phyloP scores from a whole-genome alignment of 176 grass and related monocot genomes.

The Alloteropsis semialata region DNA sequence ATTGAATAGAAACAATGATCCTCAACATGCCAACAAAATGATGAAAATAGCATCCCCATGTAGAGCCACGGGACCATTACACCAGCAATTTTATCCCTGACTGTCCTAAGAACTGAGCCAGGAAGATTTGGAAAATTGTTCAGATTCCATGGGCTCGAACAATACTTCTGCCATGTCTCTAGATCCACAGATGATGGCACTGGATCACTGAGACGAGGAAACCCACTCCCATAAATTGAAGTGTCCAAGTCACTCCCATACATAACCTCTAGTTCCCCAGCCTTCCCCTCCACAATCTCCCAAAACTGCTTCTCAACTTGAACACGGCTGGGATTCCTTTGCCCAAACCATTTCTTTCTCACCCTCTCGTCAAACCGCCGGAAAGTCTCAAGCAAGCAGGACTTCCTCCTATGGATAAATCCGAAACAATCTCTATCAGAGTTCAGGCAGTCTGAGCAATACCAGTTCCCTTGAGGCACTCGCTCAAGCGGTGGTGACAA shows the following conservation, averaged over 20 bases:
- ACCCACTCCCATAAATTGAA: conserved; percentile 85
- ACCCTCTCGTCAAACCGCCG: conserved; percentile 63
- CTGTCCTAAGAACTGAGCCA: conserved; percentile 77
- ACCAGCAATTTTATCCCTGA: conserved; percentile 84
- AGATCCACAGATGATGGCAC: conserved; percentile 48
- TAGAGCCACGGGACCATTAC: conserved; percentile 99
- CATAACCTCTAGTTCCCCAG: conserved; percentile 84
- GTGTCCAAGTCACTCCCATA: conserved; percentile 96
- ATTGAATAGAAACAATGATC: conserved; percentile 99
- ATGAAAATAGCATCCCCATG: conserved; percentile 93
- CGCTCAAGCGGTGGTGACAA: conserved; percentile 67
- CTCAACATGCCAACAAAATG: conserved; percentile 97
- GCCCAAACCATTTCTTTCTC: conserved; percentile 83
- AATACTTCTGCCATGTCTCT: conserved; percentile 55
- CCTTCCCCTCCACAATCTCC: conserved; percentile 93
- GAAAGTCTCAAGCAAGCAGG: conserved; percentile 59
- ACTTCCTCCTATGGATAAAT: conserved; percentile 66
- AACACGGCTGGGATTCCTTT: conserved; percentile 45
- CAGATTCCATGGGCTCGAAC: conserved; percentile 81
- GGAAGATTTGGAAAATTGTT: conserved; percentile 93
- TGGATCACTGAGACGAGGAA: conserved; percentile 59
- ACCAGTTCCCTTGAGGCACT: conserved; percentile 81
- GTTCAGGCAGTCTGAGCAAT: conserved; percentile 85
- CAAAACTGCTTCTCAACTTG: conserved; percentile 92
- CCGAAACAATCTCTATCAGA: conserved; percentile 77